Evolutionary conservation across 768 basidiomycete species (phyloP), one percentile per base, ranked within the genome.

Genomic region (Lactifluus pinguis): DNA sequence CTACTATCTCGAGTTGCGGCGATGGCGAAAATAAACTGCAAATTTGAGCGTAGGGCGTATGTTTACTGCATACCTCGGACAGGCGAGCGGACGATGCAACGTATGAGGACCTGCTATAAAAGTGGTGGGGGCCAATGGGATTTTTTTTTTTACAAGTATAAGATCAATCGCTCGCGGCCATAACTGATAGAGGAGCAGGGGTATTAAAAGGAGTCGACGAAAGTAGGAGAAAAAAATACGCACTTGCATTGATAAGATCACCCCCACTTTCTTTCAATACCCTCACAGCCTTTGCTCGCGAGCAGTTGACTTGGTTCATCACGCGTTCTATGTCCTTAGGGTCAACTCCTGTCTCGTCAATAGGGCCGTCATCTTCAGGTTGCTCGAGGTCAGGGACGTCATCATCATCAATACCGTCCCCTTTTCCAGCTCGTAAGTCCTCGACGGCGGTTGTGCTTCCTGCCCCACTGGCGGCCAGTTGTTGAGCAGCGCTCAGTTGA

Each of bases 241-340:
- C 72, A 95, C 93, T 95, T 62, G 94, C 95, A 74, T 94, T 95
- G 79, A 97, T 95, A 73, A 98, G 73, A 76, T 98, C 95, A 42
- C 94, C 94, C 54, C 88, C 87, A 67, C 85, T 91, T 68, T 93
- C 92, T 77, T 91, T 94, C 72, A 98, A 76, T 65, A 83, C 94
- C 60, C 85, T 83, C 47, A 93, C 89, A 42, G 95, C 97, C 73
- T 95, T 97, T 45, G 90, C 91, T 64, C 93, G 85, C 52, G 91
- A 84, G 75, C 92, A 95, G 70, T 81, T 85, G 65, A 93, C 92
- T 78, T 93, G 83, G 73, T 84, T 81, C 80, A 98, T 92, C 55
- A 99, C 91, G 57, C 97, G 83, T 62, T 95, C 94, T 66, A 97
- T 92, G 72, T 99, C 97, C 74, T 93, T 93, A 50, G 89, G 81